Conservation (phyloP, 768 basidiomycete species). For the Mycena sanguinolenta region DNA sequence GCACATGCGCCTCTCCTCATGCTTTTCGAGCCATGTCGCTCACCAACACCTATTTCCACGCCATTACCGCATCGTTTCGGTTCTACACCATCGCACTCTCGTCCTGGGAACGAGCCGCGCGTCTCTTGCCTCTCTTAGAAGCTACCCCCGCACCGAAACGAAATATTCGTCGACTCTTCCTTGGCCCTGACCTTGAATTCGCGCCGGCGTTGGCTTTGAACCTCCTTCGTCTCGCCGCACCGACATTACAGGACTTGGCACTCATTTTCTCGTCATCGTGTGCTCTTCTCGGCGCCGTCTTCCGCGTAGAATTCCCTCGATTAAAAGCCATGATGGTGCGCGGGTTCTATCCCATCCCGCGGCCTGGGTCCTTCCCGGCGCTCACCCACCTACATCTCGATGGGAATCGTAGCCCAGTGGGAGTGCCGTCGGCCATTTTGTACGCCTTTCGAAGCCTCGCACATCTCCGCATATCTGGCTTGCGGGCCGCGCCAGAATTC, state of each 20-base stretch:
- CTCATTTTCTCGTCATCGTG: not conserved
- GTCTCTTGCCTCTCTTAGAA: not conserved
- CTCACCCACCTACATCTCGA: constrained; percentile 21
- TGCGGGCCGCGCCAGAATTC: constrained; percentile 16
- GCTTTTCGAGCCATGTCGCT: constrained; percentile 14
- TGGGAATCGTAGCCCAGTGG: constrained; percentile 14
- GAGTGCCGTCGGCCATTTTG: constrained; percentile 2
- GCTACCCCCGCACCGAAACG: not conserved
- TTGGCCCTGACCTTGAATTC: constrained; percentile 3
- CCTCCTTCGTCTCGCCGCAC: constrained; percentile 8
- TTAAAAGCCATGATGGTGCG: constrained; percentile 4
- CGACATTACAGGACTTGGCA: constrained; percentile 7
- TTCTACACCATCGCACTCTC: constrained; percentile 15
- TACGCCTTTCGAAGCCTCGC: constrained; percentile 13
- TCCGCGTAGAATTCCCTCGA: constrained; percentile 10
- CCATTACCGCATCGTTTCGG: constrained; percentile 14
- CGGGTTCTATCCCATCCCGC: constrained; percentile 26
- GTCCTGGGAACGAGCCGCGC: not conserved
- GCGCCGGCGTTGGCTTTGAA: not conserved
- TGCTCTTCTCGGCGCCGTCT: constrained; percentile 6
- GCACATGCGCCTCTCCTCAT: constrained; percentile 2
- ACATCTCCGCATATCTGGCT: constrained; percentile 8
- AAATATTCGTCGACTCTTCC: constrained; percentile 6
- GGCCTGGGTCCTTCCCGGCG: constrained; percentile 17
- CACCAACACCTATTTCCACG: constrained; percentile 23